phyloP scores from a whole-genome alignment of 768 basidiomycete species.

The Trametes meyenii region DNA sequence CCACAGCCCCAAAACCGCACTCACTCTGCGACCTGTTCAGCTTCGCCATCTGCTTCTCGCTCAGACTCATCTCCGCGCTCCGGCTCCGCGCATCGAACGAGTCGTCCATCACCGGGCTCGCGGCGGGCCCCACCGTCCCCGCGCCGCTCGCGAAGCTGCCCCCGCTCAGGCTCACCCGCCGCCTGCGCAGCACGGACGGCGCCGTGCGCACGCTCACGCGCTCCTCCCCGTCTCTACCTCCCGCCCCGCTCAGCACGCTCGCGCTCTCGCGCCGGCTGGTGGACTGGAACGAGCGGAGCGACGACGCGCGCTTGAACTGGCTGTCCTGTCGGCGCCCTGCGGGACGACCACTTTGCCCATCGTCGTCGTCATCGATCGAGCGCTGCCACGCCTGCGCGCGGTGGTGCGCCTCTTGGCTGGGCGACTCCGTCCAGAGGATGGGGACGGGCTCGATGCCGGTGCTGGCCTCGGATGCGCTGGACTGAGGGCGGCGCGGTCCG shows the following conservation, averaged over 20 bases:
- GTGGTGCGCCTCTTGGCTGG: neutral
- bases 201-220: slow-evolving; percentile 25
- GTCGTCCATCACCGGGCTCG: slow-evolving; percentile 45
- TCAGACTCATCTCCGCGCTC: slow-evolving; percentile 51
- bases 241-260: slow-evolving; percentile 1
- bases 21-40: slow-evolving; percentile 57
- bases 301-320: slow-evolving; percentile 23
- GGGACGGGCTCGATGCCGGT: slow-evolving; percentile 27
- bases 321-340: neutral
- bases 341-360: neutral
- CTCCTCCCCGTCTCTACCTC: neutral
- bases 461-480: slow-evolving; percentile 8
- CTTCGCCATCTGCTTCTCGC: slow-evolving; percentile 52
- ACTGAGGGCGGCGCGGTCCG: slow-evolving; percentile 7
- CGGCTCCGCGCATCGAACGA: slow-evolving; percentile 43
- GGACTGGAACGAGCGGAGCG: slow-evolving; percentile 31
- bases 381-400: neutral
- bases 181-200: slow-evolving; percentile 12
- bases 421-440: slow-evolving; percentile 26
- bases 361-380: slow-evolving; percentile 6
- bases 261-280: neutral
- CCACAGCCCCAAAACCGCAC: slow-evolving; percentile 24
- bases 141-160: slow-evolving; percentile 57
- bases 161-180: slow-evolving; percentile 28
- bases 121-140: slow-evolving; percentile 51